phyloP scores from a whole-genome alignment of 2,329 filamentous ascomycete species.

The Lasiodiplodia sp. region DNA sequence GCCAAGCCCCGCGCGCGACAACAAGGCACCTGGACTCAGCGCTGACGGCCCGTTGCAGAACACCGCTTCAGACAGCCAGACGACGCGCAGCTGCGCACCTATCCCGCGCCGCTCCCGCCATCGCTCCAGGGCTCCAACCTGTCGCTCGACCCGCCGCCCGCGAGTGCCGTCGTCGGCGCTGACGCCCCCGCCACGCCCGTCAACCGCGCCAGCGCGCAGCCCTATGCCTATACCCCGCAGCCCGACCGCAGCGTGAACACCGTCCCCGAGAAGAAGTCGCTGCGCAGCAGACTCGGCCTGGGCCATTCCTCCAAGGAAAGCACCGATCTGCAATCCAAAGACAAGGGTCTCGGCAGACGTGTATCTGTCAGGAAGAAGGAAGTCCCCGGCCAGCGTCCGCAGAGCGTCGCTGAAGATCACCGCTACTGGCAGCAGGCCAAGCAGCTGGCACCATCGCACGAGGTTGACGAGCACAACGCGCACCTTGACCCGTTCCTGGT shows the following conservation, averaged over 20 bases:
- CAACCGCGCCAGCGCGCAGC: constrained; percentile 34
- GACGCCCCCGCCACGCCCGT: constrained; percentile 36
- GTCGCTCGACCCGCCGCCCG: constrained; percentile 39
- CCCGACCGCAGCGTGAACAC: constrained; percentile 16
- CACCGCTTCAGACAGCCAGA: constrained; percentile 27
- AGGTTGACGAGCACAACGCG: constrained; percentile 41
- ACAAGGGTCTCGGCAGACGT: constrained; percentile 41
- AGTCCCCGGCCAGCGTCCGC: constrained; percentile 37
- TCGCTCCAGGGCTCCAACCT: constrained; percentile 34
- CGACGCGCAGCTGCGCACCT: constrained; percentile 22
- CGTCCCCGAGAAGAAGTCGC: constrained; percentile 30
- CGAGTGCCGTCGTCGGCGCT: constrained; percentile 32
- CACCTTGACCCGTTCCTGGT: constrained; percentile 47
- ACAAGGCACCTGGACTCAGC: constrained; percentile 30
- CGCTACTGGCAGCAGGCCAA: constrained; percentile 37
- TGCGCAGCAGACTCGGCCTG: constrained; percentile 30
- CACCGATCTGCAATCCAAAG: constrained; percentile 27
- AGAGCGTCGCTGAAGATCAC: constrained; percentile 37
- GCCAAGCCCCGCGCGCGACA: constrained; percentile 34
- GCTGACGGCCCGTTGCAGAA: constrained; percentile 22
- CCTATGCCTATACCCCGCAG: constrained; percentile 26
- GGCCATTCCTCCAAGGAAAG: constrained; percentile 37
- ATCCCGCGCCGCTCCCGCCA: constrained; percentile 4
- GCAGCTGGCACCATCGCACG: constrained; percentile 45
- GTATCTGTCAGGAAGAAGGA: constrained; percentile 48